Evolutionary conservation across 1,139 yeast species (phyloP), one percentile per base, ranked within the genome.

Genomic region (Sugiyamaella pinicola): DNA sequence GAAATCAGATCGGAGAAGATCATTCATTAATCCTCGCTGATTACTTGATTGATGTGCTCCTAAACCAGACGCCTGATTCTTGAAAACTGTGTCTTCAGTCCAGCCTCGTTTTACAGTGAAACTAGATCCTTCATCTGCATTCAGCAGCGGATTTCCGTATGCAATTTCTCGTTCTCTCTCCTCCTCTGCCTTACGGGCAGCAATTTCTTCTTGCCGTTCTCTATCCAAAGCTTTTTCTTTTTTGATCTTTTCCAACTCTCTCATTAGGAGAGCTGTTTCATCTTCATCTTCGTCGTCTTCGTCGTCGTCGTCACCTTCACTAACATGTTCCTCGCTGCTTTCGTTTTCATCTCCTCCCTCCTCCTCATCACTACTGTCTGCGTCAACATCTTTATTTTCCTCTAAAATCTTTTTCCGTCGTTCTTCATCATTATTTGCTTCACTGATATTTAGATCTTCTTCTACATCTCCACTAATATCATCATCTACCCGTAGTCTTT

Each of bases 1-100:
- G 60, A 80, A 81, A 19, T 84, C 85, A 4, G 93, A 85, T 50
- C 82, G 74, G 19, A 85, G 67, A 55, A 87, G 74, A 62, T 87
- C 87, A 56, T 85, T 87, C 18, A 86, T 77, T 62, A 78, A 84
- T n/a, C 68, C 70, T 21, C 67, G 64, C 28, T 59, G 49, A 37
- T 59, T 56, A 34, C 54, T 63, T 29, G 60, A 47, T 38, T 59
- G 56, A 34, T 54, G 56, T 21, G 63, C 58, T 33, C 65, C 61
- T n/a, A 59, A 58, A 12, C 56, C 56, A 24, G 64, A 59, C 31
- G 73, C 71, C 43, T 73, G 71, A 48, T 73, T 73, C 56, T 73
- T 74, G 64, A 77, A 77, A 10, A 76, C 72, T 2, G 84, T 75
- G 33, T 76, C 77, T 10, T 74, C 78, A 61, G 68, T 68, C 75